phyloP scores from a whole-genome alignment of 1,284 basidiomycete genomes.

The Chiua sp. region DNA sequence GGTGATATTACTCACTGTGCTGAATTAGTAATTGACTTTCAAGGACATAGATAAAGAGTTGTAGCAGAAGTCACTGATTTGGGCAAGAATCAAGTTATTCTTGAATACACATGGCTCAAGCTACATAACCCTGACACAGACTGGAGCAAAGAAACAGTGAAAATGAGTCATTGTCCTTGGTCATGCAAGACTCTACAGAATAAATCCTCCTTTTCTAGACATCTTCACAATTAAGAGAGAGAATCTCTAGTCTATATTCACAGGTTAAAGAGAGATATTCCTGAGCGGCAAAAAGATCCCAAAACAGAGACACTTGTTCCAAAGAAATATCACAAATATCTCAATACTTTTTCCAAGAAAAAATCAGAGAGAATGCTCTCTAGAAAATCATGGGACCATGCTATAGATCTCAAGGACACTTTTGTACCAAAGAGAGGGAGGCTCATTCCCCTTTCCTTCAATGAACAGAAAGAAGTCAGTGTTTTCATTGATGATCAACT shows the following conservation, averaged over 20 bases:
- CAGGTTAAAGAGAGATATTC: not conserved
- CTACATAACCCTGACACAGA: not conserved
- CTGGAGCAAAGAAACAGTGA: not conserved
- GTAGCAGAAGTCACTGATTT: not conserved
- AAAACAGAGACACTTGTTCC: not conserved
- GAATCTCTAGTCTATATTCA: not conserved
- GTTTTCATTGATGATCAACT: constrained; percentile 17
- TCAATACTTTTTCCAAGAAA: not conserved
- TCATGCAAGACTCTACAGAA: not conserved
- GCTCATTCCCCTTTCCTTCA: not conserved
- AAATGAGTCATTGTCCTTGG: not conserved
- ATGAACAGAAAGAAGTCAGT: constrained; percentile 2
- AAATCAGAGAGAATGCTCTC: constrained; percentile 1
- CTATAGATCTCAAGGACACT: not conserved
- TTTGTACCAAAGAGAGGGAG: not conserved
- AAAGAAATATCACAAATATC: not conserved
- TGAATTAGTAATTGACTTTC: not conserved
- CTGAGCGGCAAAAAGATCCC: not conserved
- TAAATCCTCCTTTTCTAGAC: not conserved
- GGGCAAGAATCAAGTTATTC: not conserved
- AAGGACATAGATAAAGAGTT: not conserved
- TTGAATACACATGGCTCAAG: not conserved
- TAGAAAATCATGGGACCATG: not conserved
- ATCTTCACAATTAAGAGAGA: not conserved
- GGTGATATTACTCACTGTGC: not conserved